Conservation (phyloP, 495 filamentous ascomycete genomes). For the Penicillium paxilli region DNA sequence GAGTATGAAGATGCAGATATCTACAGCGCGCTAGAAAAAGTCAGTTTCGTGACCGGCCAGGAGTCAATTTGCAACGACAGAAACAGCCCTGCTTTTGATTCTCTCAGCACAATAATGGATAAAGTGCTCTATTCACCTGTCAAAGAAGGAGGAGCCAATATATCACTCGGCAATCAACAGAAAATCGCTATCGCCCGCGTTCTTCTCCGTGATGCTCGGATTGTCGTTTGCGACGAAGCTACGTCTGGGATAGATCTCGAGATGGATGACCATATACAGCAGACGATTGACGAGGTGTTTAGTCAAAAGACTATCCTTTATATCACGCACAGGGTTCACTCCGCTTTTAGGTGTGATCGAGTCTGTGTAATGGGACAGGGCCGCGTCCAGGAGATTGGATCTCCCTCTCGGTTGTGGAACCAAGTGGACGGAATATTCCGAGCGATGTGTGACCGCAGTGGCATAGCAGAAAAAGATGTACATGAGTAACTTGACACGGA, state of each 20-base stretch:
- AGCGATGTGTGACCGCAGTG: not conserved
- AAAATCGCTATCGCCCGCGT: not conserved
- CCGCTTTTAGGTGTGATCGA: not conserved
- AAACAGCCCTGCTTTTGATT: not conserved
- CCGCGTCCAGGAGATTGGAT: not conserved
- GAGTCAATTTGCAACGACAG: not conserved
- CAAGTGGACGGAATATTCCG: not conserved
- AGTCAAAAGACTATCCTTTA: not conserved
- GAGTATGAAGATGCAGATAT: constrained; percentile 52
- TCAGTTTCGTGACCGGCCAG: not conserved
- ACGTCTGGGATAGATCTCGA: not conserved
- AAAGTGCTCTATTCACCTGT: not conserved
- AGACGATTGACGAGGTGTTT: not conserved
- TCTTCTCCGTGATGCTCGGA: not conserved
- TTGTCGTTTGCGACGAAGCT: not conserved
- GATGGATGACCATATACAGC: not conserved
- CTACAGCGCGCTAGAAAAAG: not conserved
- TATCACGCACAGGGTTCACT: not conserved
- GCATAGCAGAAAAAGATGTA: not conserved
- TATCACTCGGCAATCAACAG: not conserved
- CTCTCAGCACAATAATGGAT: not conserved
- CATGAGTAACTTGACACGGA: too few species aligned
- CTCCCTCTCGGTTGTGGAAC: not conserved
- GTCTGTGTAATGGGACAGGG: not conserved
- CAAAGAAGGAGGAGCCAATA: not conserved